Base-by-base conservation (phyloP, 345 rosid genomes). In the Fremontodendron californicum region DNA sequence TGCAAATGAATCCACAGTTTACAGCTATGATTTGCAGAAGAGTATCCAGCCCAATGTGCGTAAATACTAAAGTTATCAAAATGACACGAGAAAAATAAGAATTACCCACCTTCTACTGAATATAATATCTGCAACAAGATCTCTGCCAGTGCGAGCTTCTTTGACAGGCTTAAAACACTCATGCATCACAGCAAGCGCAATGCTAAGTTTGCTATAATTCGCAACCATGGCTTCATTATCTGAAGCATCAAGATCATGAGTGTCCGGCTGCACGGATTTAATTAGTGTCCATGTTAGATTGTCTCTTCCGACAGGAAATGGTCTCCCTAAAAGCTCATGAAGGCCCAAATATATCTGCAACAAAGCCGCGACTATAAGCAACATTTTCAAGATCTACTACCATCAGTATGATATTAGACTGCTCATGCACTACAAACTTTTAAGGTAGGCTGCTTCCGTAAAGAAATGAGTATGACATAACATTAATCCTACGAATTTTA, bases 121-220 rank as follows among this genome's bases (percentile, higher is more conserved):
- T 72, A 95, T 86, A 81, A 95, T 89, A 85, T 90, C 89, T 81
- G 86, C 86, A 49, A 85, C 78, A 42, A 91, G 80, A 87, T 94
- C 98, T 74, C 97, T 82, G 46, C 80, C 71, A 16, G 83, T 85
- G 77, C 15, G 71, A 83, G 88, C 81, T 48, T 89, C 96, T 81
- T 84, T 79, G 23, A 93, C 81, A 15, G 87, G 86, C 84, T 95
- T 89, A 27, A 95, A 95, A 81, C 97, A 91, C 81, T 95, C 97
- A 48, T 93, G 99, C 95, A 95, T 87, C 77, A 93, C 91, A 19
- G 79, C 86, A 62, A 90, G 88, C 19, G 98, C 96, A 58, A 93
- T 81, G 79, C 72, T 88, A 54, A 95, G 90, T 86, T 81, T 95
- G 84, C 88, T 83, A 65, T 86, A 83, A 75, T 65, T 86, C 78